phyloP scores from a whole-genome alignment of 2,329 filamentous ascomycete species.

The Davidsoniella virescens region DNA sequence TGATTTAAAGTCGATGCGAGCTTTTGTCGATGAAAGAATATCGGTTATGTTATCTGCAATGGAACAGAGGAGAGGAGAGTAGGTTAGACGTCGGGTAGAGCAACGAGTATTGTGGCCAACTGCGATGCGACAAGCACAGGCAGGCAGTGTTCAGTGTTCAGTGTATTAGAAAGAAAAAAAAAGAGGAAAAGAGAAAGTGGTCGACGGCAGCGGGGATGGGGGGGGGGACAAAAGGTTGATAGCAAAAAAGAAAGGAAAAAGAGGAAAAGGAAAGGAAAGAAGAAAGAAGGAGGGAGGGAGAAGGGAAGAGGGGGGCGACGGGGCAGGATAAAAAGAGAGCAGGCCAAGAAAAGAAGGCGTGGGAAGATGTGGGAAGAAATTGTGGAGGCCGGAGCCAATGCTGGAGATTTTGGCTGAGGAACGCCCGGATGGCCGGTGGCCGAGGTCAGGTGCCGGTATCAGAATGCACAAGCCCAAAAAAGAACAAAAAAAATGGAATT shows the following conservation, averaged over 20 bases:
- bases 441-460: conserved; percentile 13
- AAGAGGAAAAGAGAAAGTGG: not conserved
- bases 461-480: not conserved
- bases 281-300: not conserved
- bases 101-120: too few species aligned
- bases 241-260: conserved; percentile 1
- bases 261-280: not conserved
- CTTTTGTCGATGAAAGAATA: too few species aligned
- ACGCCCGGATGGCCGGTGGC: conserved; percentile 13
- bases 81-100: too few species aligned
- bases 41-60: not conserved
- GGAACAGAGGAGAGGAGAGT: not conserved
- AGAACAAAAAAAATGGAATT: too few species aligned
- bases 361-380: conserved; percentile 5
- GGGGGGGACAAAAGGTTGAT: not conserved
- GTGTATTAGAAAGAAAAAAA: not conserved
- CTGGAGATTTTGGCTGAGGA: conserved; percentile 3
- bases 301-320: not conserved
- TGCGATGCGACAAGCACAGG: too few species aligned
- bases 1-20: not conserved
- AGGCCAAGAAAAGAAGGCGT: conserved; percentile 1
- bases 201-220: not conserved
- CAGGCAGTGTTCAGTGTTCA: too few species aligned
- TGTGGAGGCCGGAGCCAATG: conserved; percentile 12
- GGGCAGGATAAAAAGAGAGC: conserved; percentile 2